Percentiles rank a stretch among this genome's conserved stretches.
These are phyloP conservation scores for Alternaria tenuissima DNA, from an alignment of 2,329 filamentous ascomycete species.

Conservation along the genomic window DNA sequence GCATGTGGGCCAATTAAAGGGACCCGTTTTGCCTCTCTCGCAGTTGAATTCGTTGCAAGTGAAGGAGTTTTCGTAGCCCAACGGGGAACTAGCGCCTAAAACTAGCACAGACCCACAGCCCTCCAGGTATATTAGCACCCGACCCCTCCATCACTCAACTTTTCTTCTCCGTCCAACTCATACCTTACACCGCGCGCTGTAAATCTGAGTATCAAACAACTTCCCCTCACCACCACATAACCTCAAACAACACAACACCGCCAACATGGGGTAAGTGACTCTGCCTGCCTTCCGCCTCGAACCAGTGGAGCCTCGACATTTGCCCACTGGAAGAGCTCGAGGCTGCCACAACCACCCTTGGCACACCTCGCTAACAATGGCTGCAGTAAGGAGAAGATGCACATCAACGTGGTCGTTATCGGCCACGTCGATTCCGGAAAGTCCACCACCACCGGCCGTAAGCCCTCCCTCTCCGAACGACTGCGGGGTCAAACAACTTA, in stretches of 20 bases:
- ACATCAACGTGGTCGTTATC: slow-evolving; percentile 97
- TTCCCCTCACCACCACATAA: slow-evolving; percentile 44
- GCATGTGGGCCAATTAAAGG: slow-evolving; percentile 21
- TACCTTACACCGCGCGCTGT: slow-evolving; percentile 23
- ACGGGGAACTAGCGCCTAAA: slow-evolving; percentile 24
- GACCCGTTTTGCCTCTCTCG: slow-evolving; percentile 18
- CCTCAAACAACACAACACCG: slow-evolving; percentile 52
- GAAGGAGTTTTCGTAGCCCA: slow-evolving; percentile 26
- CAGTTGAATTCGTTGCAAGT: slow-evolving; percentile 20
- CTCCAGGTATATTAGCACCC: slow-evolving; percentile 21
- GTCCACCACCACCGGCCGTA: slow-evolving; percentile 90
- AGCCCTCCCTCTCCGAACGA: slow-evolving; percentile 55
- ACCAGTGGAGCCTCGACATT: slow-evolving; percentile 11
- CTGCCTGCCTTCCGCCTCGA: slow-evolving; percentile 22
- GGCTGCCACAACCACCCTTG: not conserved
- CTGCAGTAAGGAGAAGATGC: slow-evolving; percentile 89
- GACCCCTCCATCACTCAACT: slow-evolving; percentile 16
- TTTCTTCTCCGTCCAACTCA: slow-evolving; percentile 25
- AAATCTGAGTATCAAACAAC: slow-evolving; percentile 35
- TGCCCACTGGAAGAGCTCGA: not conserved
- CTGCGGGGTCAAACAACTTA: slow-evolving; percentile 40
- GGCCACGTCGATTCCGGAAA: slow-evolving; percentile 99
- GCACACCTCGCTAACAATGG: slow-evolving; percentile 42
- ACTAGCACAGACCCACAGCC: slow-evolving; percentile 14
- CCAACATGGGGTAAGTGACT: slow-evolving; percentile 69